These are phyloP conservation scores for Saccharomyces pastorianus DNA, from an alignment of 1,139 yeast species.

Conservation along the genomic window DNA sequence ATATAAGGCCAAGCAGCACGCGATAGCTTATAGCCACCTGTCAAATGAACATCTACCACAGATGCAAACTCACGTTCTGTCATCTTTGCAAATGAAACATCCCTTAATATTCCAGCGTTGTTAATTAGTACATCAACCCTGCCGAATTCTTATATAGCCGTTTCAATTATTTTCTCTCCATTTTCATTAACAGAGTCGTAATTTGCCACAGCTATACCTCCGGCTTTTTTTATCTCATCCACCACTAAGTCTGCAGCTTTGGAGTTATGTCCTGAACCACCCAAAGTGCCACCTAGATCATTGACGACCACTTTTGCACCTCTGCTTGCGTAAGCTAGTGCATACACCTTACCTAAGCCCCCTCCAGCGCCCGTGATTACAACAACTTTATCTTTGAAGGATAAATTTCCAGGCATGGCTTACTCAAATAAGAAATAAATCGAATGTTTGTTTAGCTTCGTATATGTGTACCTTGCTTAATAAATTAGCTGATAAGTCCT, in stretches of 20 bases:
- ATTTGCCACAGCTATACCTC: constrained; percentile 89
- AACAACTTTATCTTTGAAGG: constrained; percentile 74
- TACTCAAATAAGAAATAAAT: background rate
- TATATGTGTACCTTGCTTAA: background rate
- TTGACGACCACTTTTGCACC: constrained; percentile 92
- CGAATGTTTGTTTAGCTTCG: background rate
- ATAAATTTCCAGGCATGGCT: constrained; percentile 4
- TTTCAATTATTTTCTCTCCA: constrained; percentile 78
- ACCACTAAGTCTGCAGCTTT: constrained; percentile 87
- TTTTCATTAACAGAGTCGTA: constrained; percentile 80
- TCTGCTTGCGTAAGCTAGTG: constrained; percentile 75
- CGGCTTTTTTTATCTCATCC: constrained; percentile 61
- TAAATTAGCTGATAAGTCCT: background rate
- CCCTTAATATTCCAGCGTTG: constrained; percentile 90
- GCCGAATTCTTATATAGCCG: constrained; percentile 83
- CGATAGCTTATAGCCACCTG: constrained; percentile 81
- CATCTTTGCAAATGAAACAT: constrained; percentile 65
- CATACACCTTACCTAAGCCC: constrained; percentile 86
- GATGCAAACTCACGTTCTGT: constrained; percentile 67
- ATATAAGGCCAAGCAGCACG: constrained; percentile 91
- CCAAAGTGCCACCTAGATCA: constrained; percentile 80
- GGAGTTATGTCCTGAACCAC: constrained; percentile 58
- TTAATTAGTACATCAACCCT: constrained; percentile 83
- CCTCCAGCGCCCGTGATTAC: constrained; percentile 97
- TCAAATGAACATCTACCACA: constrained; percentile 79